Evolutionary conservation across 1,284 basidiomycete genomes (phyloP).

Genomic region (Boletellus deceptivus): DNA sequence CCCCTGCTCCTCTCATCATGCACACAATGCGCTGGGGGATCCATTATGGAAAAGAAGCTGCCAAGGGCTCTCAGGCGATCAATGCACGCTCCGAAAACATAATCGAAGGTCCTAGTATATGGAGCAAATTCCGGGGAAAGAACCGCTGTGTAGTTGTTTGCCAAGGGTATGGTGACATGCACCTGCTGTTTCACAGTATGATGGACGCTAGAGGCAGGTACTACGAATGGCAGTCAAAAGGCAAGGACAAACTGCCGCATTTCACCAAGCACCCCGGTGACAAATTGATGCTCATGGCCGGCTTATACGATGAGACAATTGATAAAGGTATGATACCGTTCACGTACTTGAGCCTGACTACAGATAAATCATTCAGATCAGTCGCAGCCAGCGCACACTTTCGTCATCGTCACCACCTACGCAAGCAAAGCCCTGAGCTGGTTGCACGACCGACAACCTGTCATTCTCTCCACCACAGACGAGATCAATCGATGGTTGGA

Average conservation of each 20-base stretch:
- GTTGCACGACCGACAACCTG: slow-evolving; percentile 93
- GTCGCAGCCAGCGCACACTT: slow-evolving; percentile 70
- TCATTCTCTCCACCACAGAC: slow-evolving; percentile 67
- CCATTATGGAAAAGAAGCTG: slow-evolving; percentile 78
- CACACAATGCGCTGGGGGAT: slow-evolving; percentile 92
- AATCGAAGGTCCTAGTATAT: slow-evolving; percentile 73
- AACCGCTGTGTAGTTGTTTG: slow-evolving; percentile 79
- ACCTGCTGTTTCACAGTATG: neutral
- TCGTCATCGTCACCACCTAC: slow-evolving; percentile 86
- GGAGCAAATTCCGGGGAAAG: slow-evolving; percentile 75
- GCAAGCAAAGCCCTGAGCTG: slow-evolving; percentile 68
- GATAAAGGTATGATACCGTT: slow-evolving; percentile 49
- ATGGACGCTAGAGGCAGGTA: slow-evolving; percentile 49
- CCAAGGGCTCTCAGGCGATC: slow-evolving; percentile 75
- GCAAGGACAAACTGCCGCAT: slow-evolving; percentile 75
- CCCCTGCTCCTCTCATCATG: slow-evolving; percentile 38
- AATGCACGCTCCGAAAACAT: slow-evolving; percentile 89
- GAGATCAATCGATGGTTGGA: slow-evolving; percentile 81
- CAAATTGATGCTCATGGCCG: slow-evolving; percentile 82
- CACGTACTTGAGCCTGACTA: neutral
- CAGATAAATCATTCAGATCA: slow-evolving; percentile 39
- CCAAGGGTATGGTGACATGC: slow-evolving; percentile 58
- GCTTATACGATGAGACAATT: slow-evolving; percentile 76
- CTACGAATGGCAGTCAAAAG: slow-evolving; percentile 89
- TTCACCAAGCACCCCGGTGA: slow-evolving; percentile 72